Evolutionary conservation across 305 asterid genomes (phyloP).

Genomic region (Plantago coronopus): DNA sequence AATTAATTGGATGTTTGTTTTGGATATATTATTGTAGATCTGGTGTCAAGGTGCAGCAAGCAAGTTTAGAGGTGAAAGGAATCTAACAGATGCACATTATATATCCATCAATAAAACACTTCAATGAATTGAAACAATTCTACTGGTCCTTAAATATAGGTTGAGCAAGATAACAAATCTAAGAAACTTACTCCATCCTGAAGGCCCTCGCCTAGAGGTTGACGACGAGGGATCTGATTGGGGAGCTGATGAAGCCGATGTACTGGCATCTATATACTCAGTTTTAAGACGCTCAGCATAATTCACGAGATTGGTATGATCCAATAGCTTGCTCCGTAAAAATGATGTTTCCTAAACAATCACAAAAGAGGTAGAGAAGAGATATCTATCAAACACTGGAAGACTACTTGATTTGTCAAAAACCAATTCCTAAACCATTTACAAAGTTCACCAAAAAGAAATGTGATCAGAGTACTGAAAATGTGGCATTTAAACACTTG

Average conservation of each 20-base stretch:
- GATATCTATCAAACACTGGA: slow-evolving; percentile 13
- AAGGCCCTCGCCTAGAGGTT: slow-evolving; percentile 49
- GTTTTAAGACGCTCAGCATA: slow-evolving; percentile 63
- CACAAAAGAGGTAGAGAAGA: slow-evolving; percentile 6
- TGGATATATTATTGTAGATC: too few species aligned
- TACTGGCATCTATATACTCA: slow-evolving; percentile 49
- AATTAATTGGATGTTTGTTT: too few species aligned
- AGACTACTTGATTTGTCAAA: slow-evolving; percentile 3
- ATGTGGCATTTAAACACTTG: slow-evolving; percentile 1
- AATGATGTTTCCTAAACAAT: slow-evolving; percentile 68
- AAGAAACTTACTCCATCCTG: slow-evolving; percentile 67
- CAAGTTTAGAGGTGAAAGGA: too few species aligned
- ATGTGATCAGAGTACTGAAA: neutral
- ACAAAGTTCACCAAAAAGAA: neutral
- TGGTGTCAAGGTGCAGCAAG: too few species aligned
- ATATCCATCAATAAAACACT: too few species aligned
- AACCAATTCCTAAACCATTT: neutral
- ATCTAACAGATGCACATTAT: too few species aligned
- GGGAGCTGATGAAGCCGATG: slow-evolving; percentile 44
- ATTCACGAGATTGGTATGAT: slow-evolving; percentile 60
- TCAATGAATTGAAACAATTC: too few species aligned
- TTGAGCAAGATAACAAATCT: neutral
- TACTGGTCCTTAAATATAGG: neutral
- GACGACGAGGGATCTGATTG: slow-evolving; percentile 70
- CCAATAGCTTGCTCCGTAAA: slow-evolving; percentile 69